Percentiles rank a stretch among this genome's conserved stretches.
These are phyloP conservation scores for Rugonectria rugulosa DNA, from an alignment of 2,329 filamentous ascomycete genomes.

Conservation along the genomic window DNA sequence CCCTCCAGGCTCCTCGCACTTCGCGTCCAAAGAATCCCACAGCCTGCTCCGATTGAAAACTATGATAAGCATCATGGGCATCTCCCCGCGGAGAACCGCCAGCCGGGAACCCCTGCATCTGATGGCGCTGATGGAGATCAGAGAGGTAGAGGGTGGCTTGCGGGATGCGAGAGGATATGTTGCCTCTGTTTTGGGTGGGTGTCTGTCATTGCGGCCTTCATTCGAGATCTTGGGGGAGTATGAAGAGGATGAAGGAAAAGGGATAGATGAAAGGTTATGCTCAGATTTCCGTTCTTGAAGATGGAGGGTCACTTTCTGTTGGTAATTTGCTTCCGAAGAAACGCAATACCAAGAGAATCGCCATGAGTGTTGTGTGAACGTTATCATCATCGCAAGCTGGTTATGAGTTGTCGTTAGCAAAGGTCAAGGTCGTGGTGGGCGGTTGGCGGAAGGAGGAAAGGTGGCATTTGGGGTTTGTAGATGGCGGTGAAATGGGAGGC, in stretches of 20 bases:
- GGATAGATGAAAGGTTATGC: slow-evolving; percentile 42
- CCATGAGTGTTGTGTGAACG: slow-evolving; percentile 33
- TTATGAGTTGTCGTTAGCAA: too few species aligned
- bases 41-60: slow-evolving; percentile 64
- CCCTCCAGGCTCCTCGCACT: background rate
- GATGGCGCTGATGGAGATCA: background rate
- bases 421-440: too few species aligned
- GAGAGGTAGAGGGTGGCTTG: background rate
- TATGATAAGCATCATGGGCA: slow-evolving; percentile 49
- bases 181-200: slow-evolving; percentile 32
- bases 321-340: slow-evolving; percentile 23
- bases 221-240: slow-evolving; percentile 6
- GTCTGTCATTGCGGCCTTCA: slow-evolving; percentile 49
- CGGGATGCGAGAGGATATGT: slow-evolving; percentile 15
- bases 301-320: slow-evolving; percentile 31
- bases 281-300: slow-evolving; percentile 61
- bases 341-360: slow-evolving; percentile 26
- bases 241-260: background rate
- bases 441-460: background rate
- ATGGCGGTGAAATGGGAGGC: background rate
- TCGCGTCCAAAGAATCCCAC: slow-evolving; percentile 7
- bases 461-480: background rate
- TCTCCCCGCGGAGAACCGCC: background rate
- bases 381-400: slow-evolving; percentile 37
- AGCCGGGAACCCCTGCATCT: background rate